A percentile compares a stretch with the other conserved stretches of the same genome.
phyloP scores from a whole-genome alignment of 805 yeast species.

The Gaillardinia entomophila region DNA sequence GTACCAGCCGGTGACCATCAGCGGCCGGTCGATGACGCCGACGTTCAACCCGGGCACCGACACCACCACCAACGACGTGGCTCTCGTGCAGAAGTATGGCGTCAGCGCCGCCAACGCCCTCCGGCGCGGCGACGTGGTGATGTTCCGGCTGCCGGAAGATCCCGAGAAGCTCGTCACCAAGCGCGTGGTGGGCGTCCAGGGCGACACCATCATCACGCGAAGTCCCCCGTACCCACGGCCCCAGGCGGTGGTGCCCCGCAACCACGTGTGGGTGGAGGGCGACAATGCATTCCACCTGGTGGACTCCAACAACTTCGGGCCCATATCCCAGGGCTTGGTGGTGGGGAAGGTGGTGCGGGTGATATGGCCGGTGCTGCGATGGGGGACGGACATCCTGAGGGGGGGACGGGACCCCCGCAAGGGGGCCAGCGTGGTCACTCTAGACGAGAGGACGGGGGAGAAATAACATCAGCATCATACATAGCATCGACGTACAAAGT shows the following conservation, averaged over 20 bases:
- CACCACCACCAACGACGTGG: constrained; percentile 49
- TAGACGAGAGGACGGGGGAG: too few species aligned
- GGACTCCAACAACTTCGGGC: constrained; percentile 86
- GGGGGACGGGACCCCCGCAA: constrained; percentile 19
- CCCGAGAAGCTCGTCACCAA: constrained; percentile 75
- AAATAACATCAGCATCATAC: too few species aligned
- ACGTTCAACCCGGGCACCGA: constrained; percentile 67
- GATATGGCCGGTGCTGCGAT: constrained; percentile 56
- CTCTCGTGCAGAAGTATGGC: constrained; percentile 62
- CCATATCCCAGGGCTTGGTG: constrained; percentile 74
- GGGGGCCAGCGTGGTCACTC: too few species aligned
- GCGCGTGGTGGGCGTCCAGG: constrained; percentile 69
- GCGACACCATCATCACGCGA: constrained; percentile 61
- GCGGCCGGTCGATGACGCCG: constrained; percentile 87
- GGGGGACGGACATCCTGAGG: constrained; percentile 18
- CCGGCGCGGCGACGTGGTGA: constrained; percentile 62
- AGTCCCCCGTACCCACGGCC: constrained; percentile 59
- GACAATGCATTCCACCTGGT: constrained; percentile 74
- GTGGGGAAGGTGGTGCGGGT: constrained; percentile 68
- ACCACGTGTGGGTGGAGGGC: constrained; percentile 93
- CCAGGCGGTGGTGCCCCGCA: constrained; percentile 59
- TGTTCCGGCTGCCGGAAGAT: constrained; percentile 75
- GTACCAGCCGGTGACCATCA: constrained; percentile 64
- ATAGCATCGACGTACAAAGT: too few species aligned
- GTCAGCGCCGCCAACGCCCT: constrained; percentile 42